phyloP scores from a whole-genome alignment of 495 filamentous ascomycete genomes.

The Chaetomidium leptoderma region DNA sequence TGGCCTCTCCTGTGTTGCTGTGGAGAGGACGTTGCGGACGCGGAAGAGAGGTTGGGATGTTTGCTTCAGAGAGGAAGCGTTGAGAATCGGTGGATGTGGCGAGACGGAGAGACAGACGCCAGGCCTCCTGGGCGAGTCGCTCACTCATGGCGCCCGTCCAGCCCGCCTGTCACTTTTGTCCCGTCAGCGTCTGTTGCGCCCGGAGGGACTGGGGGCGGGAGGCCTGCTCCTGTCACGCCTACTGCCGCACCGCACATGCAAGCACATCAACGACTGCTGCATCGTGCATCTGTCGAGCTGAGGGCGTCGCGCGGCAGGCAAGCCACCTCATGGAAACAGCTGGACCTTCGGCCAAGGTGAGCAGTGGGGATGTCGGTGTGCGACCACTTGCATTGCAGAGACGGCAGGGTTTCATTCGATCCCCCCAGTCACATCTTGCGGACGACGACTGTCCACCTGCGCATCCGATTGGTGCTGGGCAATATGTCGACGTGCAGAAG shows the following conservation, averaged over 20 bases:
- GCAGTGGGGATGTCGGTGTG: slow-evolving; percentile 13
- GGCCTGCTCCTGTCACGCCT: neutral
- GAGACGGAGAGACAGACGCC: neutral
- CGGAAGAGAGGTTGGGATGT: neutral
- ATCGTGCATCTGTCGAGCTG: neutral
- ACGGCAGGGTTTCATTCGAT: slow-evolving; percentile 3
- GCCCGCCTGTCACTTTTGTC: neutral
- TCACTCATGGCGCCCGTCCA: neutral
- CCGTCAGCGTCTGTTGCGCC: neutral
- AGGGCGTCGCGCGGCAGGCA: neutral
- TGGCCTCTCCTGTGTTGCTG: no score
- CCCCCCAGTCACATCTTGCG: neutral
- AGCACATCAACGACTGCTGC: neutral
- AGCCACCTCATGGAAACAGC: neutral
- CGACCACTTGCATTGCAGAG: slow-evolving; percentile 14
- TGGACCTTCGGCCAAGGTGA: slow-evolving; percentile 1
- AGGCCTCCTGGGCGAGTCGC: neutral
- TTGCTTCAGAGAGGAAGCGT: neutral
- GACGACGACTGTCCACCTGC: neutral
- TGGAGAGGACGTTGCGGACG: no score
- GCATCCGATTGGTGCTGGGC: slow-evolving; percentile 9
- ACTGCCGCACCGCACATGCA: neutral
- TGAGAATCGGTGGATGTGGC: neutral
- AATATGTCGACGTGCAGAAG: neutral
- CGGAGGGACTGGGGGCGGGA: neutral